Conservation (phyloP, 164 flowering plant genomes). For the Taxillus chinensis region DNA sequence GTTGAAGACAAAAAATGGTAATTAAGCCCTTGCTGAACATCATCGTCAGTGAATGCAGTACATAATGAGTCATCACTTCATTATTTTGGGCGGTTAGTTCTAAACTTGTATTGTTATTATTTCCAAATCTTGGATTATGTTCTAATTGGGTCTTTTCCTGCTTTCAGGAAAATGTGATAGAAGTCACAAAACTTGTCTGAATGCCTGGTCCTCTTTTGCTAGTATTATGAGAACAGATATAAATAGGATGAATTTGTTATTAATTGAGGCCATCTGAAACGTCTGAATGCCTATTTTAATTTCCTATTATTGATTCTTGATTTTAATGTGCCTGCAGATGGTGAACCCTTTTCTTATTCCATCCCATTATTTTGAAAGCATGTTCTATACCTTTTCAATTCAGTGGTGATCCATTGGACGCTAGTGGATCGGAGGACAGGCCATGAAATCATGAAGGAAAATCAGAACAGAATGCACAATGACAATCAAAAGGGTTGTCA, state of each 20-base stretch:
- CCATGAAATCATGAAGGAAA: conserved; percentile 14
- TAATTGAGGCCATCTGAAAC: too few relatives aligned
- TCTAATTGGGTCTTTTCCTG: too few relatives aligned
- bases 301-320: background rate
- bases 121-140: too few relatives aligned
- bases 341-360: conserved; percentile 12
- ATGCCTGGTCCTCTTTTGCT: too few relatives aligned
- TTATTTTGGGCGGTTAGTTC: too few relatives aligned
- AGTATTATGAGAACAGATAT: background rate
- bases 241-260: background rate
- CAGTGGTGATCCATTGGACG: conserved; percentile 16
- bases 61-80: too few relatives aligned
- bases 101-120: too few relatives aligned
- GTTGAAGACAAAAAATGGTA: too few relatives aligned
- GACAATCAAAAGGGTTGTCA: conserved; percentile 8
- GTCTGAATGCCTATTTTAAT: background rate
- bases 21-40: too few relatives aligned
- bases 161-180: too few relatives aligned
- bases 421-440: conserved; percentile 10
- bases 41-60: too few relatives aligned
- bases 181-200: too few relatives aligned
- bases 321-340: conserved; percentile 12
- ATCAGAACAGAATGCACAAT: conserved; percentile 12
- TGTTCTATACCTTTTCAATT: conserved; percentile 10
- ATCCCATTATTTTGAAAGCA: conserved; percentile 4